These are phyloP conservation scores for Hypsizygus marmoreus DNA, from an alignment of 768 basidiomycete species.

Conservation along the genomic window DNA sequence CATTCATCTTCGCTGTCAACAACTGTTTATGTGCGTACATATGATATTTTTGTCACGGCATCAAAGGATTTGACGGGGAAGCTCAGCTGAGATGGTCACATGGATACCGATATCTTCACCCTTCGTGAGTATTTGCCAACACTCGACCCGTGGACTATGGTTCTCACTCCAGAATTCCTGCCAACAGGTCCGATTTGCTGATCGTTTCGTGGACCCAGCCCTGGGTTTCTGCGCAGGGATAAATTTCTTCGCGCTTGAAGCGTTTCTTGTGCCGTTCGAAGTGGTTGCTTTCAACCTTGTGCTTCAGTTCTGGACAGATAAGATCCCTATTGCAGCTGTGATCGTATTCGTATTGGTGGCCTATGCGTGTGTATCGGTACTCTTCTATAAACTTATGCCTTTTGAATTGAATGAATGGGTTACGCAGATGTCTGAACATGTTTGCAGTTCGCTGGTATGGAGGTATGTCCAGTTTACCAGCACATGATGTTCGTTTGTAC, in stretches of 20 bases:
- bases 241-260: conserved; percentile 60
- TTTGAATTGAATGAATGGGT: conserved; percentile 5
- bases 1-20: conserved; percentile 50
- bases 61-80: conserved; percentile 1
- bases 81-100: conserved; percentile 77
- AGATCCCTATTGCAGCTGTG: conserved; percentile 47
- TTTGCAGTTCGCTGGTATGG: conserved; percentile 54
- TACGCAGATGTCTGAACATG: conserved; percentile 41
- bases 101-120: conserved; percentile 79
- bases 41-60: neutral
- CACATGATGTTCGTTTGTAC: neutral
- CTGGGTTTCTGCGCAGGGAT: conserved; percentile 56
- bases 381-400: neutral
- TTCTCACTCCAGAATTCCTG: neutral
- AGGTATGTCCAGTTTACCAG: conserved; percentile 32
- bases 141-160: neutral
- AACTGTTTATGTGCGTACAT: conserved; percentile 43
- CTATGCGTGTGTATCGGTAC: conserved; percentile 38
- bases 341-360: conserved; percentile 43
- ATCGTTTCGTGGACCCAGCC: conserved; percentile 58
- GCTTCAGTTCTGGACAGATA: conserved; percentile 54
- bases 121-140: conserved; percentile 49
- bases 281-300: conserved; percentile 57
- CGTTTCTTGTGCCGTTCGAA: conserved; percentile 47
- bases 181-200: conserved; percentile 55